Base-by-base conservation (phyloP, 306 rosid genomes). In the Casuarina glauca region DNA sequence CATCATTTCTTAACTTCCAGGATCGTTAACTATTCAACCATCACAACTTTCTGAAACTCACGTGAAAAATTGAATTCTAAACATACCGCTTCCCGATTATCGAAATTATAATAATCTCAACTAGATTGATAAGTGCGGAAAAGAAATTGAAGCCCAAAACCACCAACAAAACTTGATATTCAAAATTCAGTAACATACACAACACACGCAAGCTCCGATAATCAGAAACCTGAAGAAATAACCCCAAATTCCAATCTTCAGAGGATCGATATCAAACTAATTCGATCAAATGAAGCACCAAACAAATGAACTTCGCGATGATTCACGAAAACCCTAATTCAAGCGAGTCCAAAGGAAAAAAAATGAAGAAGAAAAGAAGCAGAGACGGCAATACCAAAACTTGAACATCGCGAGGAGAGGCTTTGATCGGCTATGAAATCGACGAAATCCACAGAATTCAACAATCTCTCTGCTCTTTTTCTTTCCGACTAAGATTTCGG, bases 321-420 rank as follows among this genome's bases (percentile, higher is more conserved):
- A 60, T 46, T 9, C 19, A 72, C 69, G 44, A 35, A 70, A 80
- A 74, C 49, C 77, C 64, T 72, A 75, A 84, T 13, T 42, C 15
- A 12, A 11, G 52, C 2, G 63, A 73, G 32, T 42, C 10, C n/a
- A n/a, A 2, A 73, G 26, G 39, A 20, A 39, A 72, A 9, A 16
- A 41, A 10, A 17, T 53, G 58, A 17, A 9, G 70, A 19, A 49
- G 52, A 58, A 49, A 64, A 3, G 9, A 64, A 3, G 9, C 20
- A n/a, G 51, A 55, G 71, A n/a, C 15, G 46, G 54, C 49, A 58
- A 68, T 88, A 93, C 98, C 98, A 90, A 85, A 93, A 93, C 82
- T 89, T 88, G 86, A 93, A 93, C 97, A 91, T 91, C 46, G 86
- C 75, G 61, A 4, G 75, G 35, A 45, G 81, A 70, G 68, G 79